Evolutionary conservation across 179 eudicot genomes (phyloP).

Genomic region (Gypsophila paniculata): DNA sequence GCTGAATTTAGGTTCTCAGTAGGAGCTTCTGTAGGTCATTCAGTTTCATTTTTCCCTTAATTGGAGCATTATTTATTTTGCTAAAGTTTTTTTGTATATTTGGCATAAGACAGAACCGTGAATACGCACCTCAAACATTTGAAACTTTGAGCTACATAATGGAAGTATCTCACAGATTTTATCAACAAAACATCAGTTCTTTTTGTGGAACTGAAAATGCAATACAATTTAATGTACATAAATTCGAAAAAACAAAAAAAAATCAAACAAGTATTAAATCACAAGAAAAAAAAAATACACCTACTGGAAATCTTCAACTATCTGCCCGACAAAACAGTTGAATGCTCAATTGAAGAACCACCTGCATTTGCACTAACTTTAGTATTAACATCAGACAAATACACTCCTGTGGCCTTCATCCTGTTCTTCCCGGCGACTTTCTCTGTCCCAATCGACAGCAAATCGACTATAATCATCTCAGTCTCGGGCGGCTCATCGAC

Average conservation of each 20-base stretch:
- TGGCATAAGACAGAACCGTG: too few relatives aligned
- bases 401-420: conserved; percentile 40
- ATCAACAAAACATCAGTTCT: too few relatives aligned
- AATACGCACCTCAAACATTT: not conserved
- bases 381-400: conserved; percentile 26
- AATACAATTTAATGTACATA: not conserved
- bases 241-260: not conserved
- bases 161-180: too few relatives aligned
- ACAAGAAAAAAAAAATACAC: not conserved
- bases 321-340: conserved; percentile 40
- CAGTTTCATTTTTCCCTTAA: too few relatives aligned
- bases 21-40: conserved; percentile 21
- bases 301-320: conserved; percentile 19
- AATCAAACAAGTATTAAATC: not conserved
- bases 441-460: conserved; percentile 41
- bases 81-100: too few relatives aligned
- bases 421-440: conserved; percentile 19
- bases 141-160: not conserved
- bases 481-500: conserved; percentile 69
- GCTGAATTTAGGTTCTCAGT: conserved; percentile 11
- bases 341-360: conserved; percentile 21
- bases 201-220: too few relatives aligned
- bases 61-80: too few relatives aligned
- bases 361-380: conserved; percentile 13
- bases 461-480: conserved; percentile 60